Evolutionary conservation across 176 grass and related monocot genomes (phyloP), one percentile per base, ranked within the genome.

Genomic region (Aegilops umbellulata): DNA sequence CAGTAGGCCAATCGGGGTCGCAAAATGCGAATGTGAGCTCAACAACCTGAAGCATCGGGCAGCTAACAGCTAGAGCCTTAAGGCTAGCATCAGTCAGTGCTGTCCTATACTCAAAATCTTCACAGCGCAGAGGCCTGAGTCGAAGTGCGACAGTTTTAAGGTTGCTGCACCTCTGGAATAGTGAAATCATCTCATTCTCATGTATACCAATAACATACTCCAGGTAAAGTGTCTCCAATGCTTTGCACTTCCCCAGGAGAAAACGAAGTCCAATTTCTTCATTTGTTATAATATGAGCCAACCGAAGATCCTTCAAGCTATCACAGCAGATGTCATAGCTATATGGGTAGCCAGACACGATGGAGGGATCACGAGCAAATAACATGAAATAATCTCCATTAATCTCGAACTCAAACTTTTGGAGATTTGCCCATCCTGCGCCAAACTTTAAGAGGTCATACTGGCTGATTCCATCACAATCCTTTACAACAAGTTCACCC

Each of bases 391-490:
- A 83, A 81, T 86, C 76, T 20, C 57, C 79, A 73, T 90, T 86
- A 38, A 84, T 78, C 77, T 89, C 85, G 64, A 92, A 97, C 69
- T 93, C 89, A 35, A 93, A 86, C 35, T 80, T 81, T 82, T 85
- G 78, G 63, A 93, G 87, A 22, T 81, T 90, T 64, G 68, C 90
- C 74, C 87, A 92, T 47, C 94, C 91, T 20, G 78, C 20, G 82
- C 94, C 87, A 53, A 97, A 62, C 63, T 90, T 92, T 27, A 92
- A 39, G 58, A 93, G 70, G 72, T 87, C 92, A 84, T 82, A 85
- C 76, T 91, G 83, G 65, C 14, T 77, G 77, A 94, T 87, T 46
- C 63, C 83, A 64, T 79, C 69, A 35, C 92, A 94, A 68, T 87
- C 68, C 67, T 91, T 91, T 10, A 91, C 85, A 36, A 82, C 77